A percentile compares a stretch with the other conserved stretches of the same genome.
These are phyloP conservation scores for Ceratocystis eucalypticola DNA, from an alignment of 2,329 filamentous ascomycete genomes.

Conservation along the genomic window DNA sequence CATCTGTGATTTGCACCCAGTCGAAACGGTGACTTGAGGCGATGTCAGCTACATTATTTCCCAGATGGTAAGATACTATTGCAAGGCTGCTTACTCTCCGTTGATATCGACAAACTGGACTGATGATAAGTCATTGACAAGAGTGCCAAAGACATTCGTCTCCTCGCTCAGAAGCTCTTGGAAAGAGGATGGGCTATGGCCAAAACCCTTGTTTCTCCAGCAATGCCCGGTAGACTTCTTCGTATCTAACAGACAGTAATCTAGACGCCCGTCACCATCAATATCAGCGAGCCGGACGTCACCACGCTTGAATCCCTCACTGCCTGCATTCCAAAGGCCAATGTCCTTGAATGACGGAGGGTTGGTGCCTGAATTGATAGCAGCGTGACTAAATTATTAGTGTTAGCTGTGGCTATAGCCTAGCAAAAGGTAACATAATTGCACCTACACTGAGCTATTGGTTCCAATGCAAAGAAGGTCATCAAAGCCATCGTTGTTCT, in stretches of 20 bases:
- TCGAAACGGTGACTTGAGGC: constrained; percentile 3
- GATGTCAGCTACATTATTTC: constrained; percentile 20
- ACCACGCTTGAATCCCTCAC: constrained; percentile 18
- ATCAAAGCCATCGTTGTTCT: constrained; percentile 23
- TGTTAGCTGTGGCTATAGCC: not conserved
- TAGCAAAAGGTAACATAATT: not conserved
- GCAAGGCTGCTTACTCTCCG: constrained; percentile 15
- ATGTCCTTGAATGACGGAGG: constrained; percentile 13
- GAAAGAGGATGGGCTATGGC: constrained; percentile 26
- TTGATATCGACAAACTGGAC: constrained; percentile 22
- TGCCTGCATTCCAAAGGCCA: constrained; percentile 10
- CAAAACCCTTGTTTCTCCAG: constrained; percentile 26
- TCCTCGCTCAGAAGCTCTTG: constrained; percentile 22
- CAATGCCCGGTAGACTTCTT: constrained; percentile 22
- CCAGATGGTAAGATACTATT: not conserved
- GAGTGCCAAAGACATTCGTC: constrained; percentile 10
- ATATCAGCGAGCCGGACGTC: constrained; percentile 26
- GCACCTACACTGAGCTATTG: constrained; percentile 20
- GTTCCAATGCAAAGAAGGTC: constrained; percentile 25
- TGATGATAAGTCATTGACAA: constrained; percentile 20
- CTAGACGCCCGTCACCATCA: constrained; percentile 27
- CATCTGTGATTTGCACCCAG: constrained; percentile 24
- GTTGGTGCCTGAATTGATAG: constrained; percentile 15
- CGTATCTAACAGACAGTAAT: constrained; percentile 24
- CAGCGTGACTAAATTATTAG: constrained; percentile 8